phyloP scores from a whole-genome alignment of 176 grass and related monocot species.

The Saccharum officinarum region DNA sequence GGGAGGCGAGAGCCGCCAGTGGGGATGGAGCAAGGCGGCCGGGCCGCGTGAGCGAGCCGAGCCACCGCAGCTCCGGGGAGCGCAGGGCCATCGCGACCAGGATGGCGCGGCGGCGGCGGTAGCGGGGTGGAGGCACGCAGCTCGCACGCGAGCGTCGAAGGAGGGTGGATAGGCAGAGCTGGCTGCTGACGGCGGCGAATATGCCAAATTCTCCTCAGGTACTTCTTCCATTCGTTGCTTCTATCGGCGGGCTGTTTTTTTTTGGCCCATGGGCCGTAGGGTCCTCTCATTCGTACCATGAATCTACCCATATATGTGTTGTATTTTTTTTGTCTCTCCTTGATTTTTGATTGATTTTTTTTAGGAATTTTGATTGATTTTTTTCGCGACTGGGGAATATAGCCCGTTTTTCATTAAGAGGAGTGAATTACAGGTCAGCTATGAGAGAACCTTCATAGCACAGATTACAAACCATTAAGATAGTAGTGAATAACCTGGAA shows the following conservation, averaged over 20 bases:
- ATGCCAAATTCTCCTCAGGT: neutral
- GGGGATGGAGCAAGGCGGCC: slow-evolving; percentile 27
- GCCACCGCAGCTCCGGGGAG: slow-evolving; percentile 53
- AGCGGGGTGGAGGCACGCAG: slow-evolving; percentile 14
- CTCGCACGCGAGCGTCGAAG: slow-evolving; percentile 5
- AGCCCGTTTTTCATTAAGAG: too few species aligned
- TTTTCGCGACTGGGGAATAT: too few species aligned
- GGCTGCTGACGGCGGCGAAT: slow-evolving; percentile 22
- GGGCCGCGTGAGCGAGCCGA: slow-evolving; percentile 48
- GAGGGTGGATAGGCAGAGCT: slow-evolving; percentile 13
- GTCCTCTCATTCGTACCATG: neutral
- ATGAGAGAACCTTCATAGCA: too few species aligned
- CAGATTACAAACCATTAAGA: too few species aligned
- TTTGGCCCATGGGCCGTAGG: neutral
- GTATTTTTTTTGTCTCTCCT: too few species aligned
- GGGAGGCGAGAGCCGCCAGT: slow-evolving; percentile 42
- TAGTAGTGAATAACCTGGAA: too few species aligned
- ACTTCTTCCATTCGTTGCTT: too few species aligned
- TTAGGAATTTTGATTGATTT: too few species aligned
- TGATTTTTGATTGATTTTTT: too few species aligned
- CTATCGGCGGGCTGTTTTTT: neutral
- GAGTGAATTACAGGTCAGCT: too few species aligned
- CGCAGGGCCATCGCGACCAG: slow-evolving; percentile 59
- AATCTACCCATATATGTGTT: too few species aligned
- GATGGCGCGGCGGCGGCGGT: too few species aligned